Percentiles rank a stretch among this genome's conserved stretches.
Conservation (phyloP, 495 filamentous ascomycete genomes). For the Ascodesmis nigricans region DNA sequence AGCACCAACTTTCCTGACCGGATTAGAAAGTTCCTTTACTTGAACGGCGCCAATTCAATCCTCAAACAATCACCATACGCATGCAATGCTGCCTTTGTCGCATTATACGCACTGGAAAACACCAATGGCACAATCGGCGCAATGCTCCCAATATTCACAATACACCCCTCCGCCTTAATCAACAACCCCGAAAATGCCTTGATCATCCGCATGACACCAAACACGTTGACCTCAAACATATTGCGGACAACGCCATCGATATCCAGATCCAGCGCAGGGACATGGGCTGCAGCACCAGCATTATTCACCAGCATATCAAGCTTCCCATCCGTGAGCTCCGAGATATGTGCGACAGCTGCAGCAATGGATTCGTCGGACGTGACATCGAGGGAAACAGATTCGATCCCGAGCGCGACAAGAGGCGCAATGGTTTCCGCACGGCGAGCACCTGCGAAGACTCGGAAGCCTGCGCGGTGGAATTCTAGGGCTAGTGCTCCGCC, state of each 20-base stretch:
- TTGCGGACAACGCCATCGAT: slow-evolving; percentile 24
- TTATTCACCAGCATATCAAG: slow-evolving; percentile 37
- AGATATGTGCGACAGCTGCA: slow-evolving; percentile 10
- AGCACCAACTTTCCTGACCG: background rate
- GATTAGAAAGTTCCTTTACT: slow-evolving; percentile 7
- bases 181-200: slow-evolving; percentile 34
- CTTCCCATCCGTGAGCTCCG: slow-evolving; percentile 13
- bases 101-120: slow-evolving; percentile 29
- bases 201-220: slow-evolving; percentile 29
- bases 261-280: slow-evolving; percentile 24
- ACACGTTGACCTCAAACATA: slow-evolving; percentile 35
- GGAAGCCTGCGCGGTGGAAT: slow-evolving; percentile 26
- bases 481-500: slow-evolving; percentile 32
- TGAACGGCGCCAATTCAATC: slow-evolving; percentile 32
- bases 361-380: slow-evolving; percentile 24
- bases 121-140: slow-evolving; percentile 26
- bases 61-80: slow-evolving; percentile 27
- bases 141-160: slow-evolving; percentile 32
- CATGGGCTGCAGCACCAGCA: slow-evolving; percentile 27
- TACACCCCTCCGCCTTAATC: slow-evolving; percentile 24
- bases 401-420: slow-evolving; percentile 24
- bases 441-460: slow-evolving; percentile 36
- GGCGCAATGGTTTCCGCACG: slow-evolving; percentile 24
- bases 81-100: slow-evolving; percentile 32
- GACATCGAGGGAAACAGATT: slow-evolving; percentile 31